Conservation (phyloP, 179 eudicot species). For the Beta macrorhiza region DNA sequence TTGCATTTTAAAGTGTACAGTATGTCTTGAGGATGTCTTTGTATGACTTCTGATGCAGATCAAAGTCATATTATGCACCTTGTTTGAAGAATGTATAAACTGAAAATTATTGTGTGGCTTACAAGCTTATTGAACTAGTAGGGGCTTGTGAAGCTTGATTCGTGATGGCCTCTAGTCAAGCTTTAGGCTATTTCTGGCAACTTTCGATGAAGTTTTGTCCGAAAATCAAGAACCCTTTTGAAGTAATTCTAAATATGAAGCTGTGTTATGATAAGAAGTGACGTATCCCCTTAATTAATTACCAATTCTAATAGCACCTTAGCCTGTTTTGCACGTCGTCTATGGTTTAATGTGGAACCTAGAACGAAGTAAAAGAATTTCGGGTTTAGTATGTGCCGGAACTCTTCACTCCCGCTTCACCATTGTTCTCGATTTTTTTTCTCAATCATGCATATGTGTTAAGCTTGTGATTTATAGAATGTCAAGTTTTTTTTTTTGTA, state of each 20-base stretch:
- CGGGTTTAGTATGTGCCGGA: neutral
- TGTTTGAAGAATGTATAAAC: too few relatives aligned
- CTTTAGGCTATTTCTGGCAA: too few relatives aligned
- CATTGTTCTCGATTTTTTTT: neutral
- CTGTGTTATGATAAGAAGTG: neutral
- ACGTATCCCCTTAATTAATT: neutral
- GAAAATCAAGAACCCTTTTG: too few relatives aligned
- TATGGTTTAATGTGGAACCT: neutral
- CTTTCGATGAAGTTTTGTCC: too few relatives aligned
- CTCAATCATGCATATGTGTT: neutral
- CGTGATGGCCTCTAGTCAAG: too few relatives aligned
- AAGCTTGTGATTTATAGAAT: neutral
- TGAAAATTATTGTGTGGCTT: too few relatives aligned
- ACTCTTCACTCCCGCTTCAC: neutral
- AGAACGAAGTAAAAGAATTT: neutral
- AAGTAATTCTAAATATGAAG: too few relatives aligned
- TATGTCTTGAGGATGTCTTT: neutral
- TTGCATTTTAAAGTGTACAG: neutral
- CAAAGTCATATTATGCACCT: neutral
- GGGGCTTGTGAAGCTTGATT: too few relatives aligned
- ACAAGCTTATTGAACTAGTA: too few relatives aligned
- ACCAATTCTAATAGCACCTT: neutral
- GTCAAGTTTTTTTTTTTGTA: neutral
- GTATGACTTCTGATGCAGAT: neutral
- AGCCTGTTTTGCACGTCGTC: neutral